Percentiles rank a stretch among this genome's conserved stretches.
Evolutionary conservation across 148 eudicot genomes (phyloP).

Genomic region (Vaccinium myrtillus): DNA sequence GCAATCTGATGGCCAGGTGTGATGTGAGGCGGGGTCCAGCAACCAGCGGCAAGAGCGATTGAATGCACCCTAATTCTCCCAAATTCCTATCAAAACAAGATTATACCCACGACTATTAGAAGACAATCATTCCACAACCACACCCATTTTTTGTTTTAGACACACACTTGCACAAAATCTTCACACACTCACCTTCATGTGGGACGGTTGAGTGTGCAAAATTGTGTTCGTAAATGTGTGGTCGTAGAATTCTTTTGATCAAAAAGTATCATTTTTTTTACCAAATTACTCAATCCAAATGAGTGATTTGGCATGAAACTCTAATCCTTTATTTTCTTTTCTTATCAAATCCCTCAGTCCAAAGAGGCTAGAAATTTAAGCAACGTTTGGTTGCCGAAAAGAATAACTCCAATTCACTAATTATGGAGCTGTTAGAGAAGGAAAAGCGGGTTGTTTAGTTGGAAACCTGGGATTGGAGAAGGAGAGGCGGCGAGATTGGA

Average conservation of each 20-base stretch:
- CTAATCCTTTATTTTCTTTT: too few relatives aligned
- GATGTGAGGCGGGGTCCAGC: conserved; percentile 51
- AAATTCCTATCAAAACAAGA: conserved; percentile 46
- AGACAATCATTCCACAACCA: not conserved
- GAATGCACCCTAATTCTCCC: conserved; percentile 66
- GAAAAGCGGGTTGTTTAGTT: not conserved
- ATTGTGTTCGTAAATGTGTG: too few relatives aligned
- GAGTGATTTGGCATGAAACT: too few relatives aligned
- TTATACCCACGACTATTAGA: not conserved
- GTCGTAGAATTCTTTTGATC: too few relatives aligned
- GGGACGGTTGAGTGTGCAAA: too few relatives aligned
- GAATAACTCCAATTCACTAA: not conserved
- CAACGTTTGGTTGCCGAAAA: not conserved
- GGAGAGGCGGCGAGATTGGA: conserved; percentile 48
- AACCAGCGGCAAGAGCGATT: conserved; percentile 66
- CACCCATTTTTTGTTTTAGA: too few relatives aligned
- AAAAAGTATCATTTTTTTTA: too few relatives aligned
- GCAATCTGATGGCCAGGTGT: conserved; percentile 44
- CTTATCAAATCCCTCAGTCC: too few relatives aligned
- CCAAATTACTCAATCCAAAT: too few relatives aligned
- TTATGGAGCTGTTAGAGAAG: not conserved
- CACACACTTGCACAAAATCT: too few relatives aligned
- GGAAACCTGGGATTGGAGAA: conserved; percentile 56
- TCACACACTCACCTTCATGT: too few relatives aligned
- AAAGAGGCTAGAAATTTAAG: not conserved